phyloP scores from a whole-genome alignment of 768 basidiomycete genomes.

The Boletus barrowsii region DNA sequence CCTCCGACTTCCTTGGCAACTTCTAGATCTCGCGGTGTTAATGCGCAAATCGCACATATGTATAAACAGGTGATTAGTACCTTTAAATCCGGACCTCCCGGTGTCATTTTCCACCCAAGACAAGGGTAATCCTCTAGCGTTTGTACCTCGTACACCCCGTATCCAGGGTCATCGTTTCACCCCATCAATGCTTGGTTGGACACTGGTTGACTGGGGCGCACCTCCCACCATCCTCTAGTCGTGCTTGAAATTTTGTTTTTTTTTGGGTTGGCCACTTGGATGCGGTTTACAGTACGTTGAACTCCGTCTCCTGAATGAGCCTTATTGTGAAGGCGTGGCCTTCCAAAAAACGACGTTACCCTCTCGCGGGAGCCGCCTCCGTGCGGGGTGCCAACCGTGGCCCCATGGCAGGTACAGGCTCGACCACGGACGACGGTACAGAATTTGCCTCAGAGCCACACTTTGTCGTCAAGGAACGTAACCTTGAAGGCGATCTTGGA shows the following conservation, averaged over 20 bases:
- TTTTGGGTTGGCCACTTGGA: constrained; percentile 39
- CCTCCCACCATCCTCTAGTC: too few relatives aligned
- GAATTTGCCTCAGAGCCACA: constrained; percentile 12
- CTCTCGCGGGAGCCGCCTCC: constrained; percentile 26
- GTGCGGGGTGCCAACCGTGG: constrained; percentile 21
- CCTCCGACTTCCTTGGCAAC: too few relatives aligned
- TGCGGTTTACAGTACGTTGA: constrained; percentile 35
- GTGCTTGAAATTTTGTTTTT: constrained; percentile 40
- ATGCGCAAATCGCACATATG: too few relatives aligned
- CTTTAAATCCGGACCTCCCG: too few relatives aligned
- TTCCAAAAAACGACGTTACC: too few relatives aligned
- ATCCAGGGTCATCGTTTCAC: too few relatives aligned
- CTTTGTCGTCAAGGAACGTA: constrained; percentile 42
- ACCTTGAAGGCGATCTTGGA: constrained; percentile 34
- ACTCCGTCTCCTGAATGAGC: neutral
- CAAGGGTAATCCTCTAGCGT: too few relatives aligned
- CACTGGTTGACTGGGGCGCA: constrained; percentile 21
- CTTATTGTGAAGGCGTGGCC: too few relatives aligned
- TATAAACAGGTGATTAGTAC: too few relatives aligned
- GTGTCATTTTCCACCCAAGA: too few relatives aligned
- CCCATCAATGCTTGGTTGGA: constrained; percentile 14
- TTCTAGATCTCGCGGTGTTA: too few relatives aligned
- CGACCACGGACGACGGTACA: neutral
- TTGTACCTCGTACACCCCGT: too few relatives aligned
- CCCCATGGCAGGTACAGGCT: neutral